A percentile compares a stretch with the other conserved stretches of the same genome.
Evolutionary conservation across 768 basidiomycete species (phyloP).

Genomic region (Mycena floridula): DNA sequence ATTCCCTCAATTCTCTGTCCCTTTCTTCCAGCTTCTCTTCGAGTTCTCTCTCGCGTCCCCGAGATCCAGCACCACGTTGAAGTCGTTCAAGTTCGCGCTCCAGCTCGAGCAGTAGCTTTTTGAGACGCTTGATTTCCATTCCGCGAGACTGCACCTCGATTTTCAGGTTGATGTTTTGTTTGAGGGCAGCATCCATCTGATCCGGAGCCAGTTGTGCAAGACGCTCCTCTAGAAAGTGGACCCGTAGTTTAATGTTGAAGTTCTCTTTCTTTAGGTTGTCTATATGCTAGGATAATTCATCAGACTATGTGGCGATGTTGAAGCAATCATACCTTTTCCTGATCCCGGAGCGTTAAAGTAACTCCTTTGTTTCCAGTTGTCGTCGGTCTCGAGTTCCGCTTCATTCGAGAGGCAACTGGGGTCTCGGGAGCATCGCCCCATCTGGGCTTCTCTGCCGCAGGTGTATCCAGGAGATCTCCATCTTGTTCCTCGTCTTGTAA

Average conservation of each 20-base stretch:
- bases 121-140: conserved; percentile 87
- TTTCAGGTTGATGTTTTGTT: conserved; percentile 91
- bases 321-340: conserved; percentile 74
- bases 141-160: conserved; percentile 87
- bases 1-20: conserved; percentile 62
- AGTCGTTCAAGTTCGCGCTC: conserved; percentile 73
- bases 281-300: conserved; percentile 61
- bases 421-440: conserved; percentile 48
- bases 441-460: conserved; percentile 38
- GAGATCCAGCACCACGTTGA: conserved; percentile 40
- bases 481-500: conserved; percentile 23
- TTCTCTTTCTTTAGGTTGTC: conserved; percentile 96
- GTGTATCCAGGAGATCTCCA: conserved; percentile 47
- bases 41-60: conserved; percentile 62
- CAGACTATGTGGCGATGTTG: not conserved
- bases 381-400: conserved; percentile 32
- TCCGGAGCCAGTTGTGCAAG: conserved; percentile 86
- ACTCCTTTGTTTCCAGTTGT: conserved; percentile 34
- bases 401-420: conserved; percentile 38
- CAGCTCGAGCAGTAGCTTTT: conserved; percentile 81
- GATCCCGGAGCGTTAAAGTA: conserved; percentile 83
- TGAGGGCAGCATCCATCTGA: conserved; percentile 85
- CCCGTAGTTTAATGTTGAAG: conserved; percentile 92
- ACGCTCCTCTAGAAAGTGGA: conserved; percentile 92
- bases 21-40: conserved; percentile 73